These are phyloP conservation scores for Linnemannia elongata DNA, from an alignment of 192 early-diverging fungal genomes.

Conservation along the genomic window DNA sequence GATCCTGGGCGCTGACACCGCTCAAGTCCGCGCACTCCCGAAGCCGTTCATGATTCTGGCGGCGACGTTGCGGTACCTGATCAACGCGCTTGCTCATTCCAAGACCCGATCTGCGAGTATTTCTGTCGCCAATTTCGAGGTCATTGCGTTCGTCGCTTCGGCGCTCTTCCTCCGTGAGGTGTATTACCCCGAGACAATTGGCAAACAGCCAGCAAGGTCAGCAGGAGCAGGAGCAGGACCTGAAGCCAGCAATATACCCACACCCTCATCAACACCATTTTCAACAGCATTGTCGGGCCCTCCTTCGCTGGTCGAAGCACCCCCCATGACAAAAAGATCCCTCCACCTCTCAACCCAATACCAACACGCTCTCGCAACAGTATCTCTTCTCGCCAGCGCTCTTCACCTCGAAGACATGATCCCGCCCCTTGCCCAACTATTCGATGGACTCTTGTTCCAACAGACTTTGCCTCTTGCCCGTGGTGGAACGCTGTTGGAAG, in stretches of 20 bases:
- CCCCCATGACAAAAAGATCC: slow-evolving; percentile 55
- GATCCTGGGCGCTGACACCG: slow-evolving; percentile 41
- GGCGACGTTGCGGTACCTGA: slow-evolving; percentile 60
- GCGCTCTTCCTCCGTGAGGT: slow-evolving; percentile 49
- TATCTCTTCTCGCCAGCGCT: slow-evolving; percentile 54
- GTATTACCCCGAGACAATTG: slow-evolving; percentile 34
- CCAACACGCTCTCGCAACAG: slow-evolving; percentile 55
- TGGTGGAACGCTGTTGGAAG: slow-evolving; percentile 50
- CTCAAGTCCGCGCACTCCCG: slow-evolving; percentile 25
- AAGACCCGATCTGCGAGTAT: slow-evolving; percentile 43
- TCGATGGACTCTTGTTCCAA: slow-evolving; percentile 55
- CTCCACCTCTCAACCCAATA: slow-evolving; percentile 62
- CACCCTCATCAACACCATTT: neutral
- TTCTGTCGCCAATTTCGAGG: slow-evolving; percentile 59
- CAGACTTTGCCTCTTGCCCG: slow-evolving; percentile 47
- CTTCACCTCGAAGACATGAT: slow-evolving; percentile 51
- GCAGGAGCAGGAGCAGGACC: neutral
- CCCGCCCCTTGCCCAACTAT: slow-evolving; percentile 27
- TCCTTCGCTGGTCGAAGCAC: slow-evolving; percentile 27
- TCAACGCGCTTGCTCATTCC: slow-evolving; percentile 48
- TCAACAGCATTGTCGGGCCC: neutral
- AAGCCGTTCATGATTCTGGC: slow-evolving; percentile 43
- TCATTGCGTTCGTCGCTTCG: slow-evolving; percentile 63
- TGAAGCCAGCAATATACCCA: slow-evolving; percentile 30
- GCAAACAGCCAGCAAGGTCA: neutral